These are phyloP conservation scores for Exophiala xenobiotica DNA, from an alignment of 2,329 filamentous ascomycete genomes.

Conservation along the genomic window DNA sequence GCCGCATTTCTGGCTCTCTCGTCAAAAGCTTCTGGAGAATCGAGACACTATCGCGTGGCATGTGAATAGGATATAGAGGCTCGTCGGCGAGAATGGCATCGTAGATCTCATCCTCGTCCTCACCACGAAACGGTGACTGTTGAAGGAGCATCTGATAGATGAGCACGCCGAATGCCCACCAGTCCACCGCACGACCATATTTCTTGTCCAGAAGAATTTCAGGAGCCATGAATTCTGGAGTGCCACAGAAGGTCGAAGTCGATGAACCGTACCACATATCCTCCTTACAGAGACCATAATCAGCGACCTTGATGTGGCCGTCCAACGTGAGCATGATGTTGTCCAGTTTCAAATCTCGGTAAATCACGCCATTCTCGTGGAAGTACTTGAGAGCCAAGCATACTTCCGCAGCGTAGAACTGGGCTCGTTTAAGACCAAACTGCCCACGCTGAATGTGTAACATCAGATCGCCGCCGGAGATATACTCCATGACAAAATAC, in stretches of 20 bases:
- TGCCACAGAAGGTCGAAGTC: conserved; percentile 97
- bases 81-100: conserved; percentile 97
- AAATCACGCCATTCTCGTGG: conserved; percentile 98
- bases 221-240: conserved; percentile 99
- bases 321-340: conserved; percentile 93
- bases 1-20: conserved; percentile 85
- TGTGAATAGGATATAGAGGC: conserved; percentile 95
- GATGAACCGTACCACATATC: conserved; percentile 99
- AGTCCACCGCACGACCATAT: conserved; percentile 94
- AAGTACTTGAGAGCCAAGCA: conserved; percentile 98
- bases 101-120: conserved; percentile 99
- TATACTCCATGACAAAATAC: conserved; percentile 99
- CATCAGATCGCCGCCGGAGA: conserved; percentile 98
- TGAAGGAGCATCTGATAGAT: conserved; percentile 99
- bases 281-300: conserved; percentile 98
- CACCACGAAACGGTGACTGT: conserved; percentile 96
- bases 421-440: conserved; percentile 91
- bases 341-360: conserved; percentile 76
- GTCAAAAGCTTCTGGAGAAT: conserved; percentile 97
- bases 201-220: conserved; percentile 99
- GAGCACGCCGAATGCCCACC: conserved; percentile 98
- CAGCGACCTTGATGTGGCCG: conserved; percentile 96
- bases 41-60: conserved; percentile 95
- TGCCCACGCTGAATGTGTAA: conserved; percentile 96
- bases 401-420: conserved; percentile 98